Evolutionary conservation across 345 rosid species (phyloP).

Genomic region (Draba incana): DNA sequence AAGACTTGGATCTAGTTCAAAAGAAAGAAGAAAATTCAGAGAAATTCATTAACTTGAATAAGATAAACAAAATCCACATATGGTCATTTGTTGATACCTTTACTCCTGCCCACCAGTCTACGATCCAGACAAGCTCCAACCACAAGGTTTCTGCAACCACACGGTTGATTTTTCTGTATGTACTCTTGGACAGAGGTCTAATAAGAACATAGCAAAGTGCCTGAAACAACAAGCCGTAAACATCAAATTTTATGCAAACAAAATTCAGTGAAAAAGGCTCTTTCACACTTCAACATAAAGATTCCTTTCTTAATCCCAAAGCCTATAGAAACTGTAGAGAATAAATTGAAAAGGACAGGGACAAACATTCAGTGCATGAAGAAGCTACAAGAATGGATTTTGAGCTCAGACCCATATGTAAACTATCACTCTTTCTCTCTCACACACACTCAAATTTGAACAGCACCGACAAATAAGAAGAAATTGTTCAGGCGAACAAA

Average conservation of each 20-base stretch:
- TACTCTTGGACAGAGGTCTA: conserved; percentile 77
- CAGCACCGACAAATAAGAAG: conserved; percentile 7
- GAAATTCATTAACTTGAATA: conserved; percentile 1
- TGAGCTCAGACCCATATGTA: conserved; percentile 17
- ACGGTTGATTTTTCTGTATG: conserved; percentile 73
- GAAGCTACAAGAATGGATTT: conserved; percentile 1
- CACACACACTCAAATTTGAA: not conserved
- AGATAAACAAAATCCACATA: not conserved
- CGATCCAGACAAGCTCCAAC: conserved; percentile 90
- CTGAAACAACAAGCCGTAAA: conserved; percentile 48
- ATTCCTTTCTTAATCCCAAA: conserved; percentile 19
- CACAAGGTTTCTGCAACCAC: conserved; percentile 79
- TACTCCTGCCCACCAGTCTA: conserved; percentile 97
- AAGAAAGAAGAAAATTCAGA: conserved; percentile 32
- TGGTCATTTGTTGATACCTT: conserved; percentile 53
- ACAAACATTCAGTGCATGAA: not conserved
- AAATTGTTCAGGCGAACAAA: not conserved
- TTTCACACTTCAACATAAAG: not conserved
- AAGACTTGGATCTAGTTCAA: conserved; percentile 69
- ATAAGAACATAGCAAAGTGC: conserved; percentile 71
- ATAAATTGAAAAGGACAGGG: too few species aligned
- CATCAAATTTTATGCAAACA: conserved; percentile 26
- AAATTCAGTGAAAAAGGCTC: conserved; percentile 2
- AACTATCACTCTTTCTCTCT: conserved; percentile 5
- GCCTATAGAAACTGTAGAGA: not conserved